A percentile compares a stretch with the other conserved stretches of the same genome.
Conservation (phyloP, 257 asterid species). For the Echium plantagineum region DNA sequence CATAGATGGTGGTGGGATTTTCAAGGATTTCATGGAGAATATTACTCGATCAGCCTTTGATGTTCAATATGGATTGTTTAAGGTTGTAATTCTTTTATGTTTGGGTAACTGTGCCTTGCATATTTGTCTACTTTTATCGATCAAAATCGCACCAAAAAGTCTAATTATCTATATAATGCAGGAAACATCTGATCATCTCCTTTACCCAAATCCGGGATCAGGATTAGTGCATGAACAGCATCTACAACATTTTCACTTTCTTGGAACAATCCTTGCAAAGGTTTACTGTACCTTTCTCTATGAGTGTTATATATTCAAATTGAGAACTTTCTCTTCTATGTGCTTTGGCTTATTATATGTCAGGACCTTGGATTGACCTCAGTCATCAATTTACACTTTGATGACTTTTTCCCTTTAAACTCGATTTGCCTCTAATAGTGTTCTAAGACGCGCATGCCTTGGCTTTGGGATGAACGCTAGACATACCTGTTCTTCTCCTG, state of each 20-base stretch:
- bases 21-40: conserved; percentile 98
- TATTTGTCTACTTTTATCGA: not conserved
- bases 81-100: conserved; percentile 29
- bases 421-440: too few species aligned
- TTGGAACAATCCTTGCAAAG: conserved; percentile 95
- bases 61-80: conserved; percentile 91
- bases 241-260: conserved; percentile 86
- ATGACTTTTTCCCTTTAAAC: too few species aligned
- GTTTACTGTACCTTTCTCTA: conserved; percentile 22
- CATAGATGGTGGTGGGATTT: conserved; percentile 98
- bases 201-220: conserved; percentile 98
- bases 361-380: too few species aligned
- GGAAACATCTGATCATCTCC: conserved; percentile 95
- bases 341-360: not conserved
- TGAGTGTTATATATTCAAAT: not conserved
- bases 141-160: not conserved
- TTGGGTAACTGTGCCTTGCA: not conserved
- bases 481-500: too few species aligned
- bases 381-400: too few species aligned
- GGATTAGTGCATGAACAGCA: conserved; percentile 79
- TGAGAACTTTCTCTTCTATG: not conserved
- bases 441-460: too few species aligned
- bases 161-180: conserved; percentile 16
- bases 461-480: too few species aligned
- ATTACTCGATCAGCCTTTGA: conserved; percentile 87